Conservation (phyloP, 2,329 filamentous ascomycete species). For the Colletotrichum sp. region DNA sequence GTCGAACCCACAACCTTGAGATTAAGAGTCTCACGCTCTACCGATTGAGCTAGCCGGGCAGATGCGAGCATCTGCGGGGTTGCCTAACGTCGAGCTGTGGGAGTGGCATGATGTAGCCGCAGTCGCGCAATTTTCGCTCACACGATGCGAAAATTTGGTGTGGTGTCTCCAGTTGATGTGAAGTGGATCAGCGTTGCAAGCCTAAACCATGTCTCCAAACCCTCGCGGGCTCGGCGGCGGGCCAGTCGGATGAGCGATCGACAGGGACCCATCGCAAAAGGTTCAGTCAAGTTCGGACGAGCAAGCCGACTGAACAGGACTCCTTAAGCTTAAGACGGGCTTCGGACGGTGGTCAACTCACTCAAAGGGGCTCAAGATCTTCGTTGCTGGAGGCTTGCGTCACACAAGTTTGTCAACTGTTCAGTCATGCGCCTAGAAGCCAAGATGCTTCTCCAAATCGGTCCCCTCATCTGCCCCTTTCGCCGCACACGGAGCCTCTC, state of each 20-base stretch:
- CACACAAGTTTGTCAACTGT: neutral
- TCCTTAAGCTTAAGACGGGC: neutral
- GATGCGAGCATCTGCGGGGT: neutral
- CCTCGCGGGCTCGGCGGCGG: neutral
- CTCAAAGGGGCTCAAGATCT: neutral
- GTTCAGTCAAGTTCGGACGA: neutral
- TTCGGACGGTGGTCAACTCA: neutral
- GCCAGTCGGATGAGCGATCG: neutral
- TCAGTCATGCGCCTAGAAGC: neutral
- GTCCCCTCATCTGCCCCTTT: neutral
- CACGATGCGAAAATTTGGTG: neutral
- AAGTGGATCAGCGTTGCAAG: neutral
- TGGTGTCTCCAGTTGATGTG: neutral
- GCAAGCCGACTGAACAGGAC: neutral
- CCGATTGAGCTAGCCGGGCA: constrained; percentile 69
- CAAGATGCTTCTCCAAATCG: neutral
- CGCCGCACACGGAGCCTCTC: constrained; percentile 3
- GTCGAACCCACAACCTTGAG: constrained; percentile 22
- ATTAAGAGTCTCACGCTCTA: constrained; percentile 75
- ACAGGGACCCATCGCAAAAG: neutral
- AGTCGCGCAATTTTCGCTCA: neutral
- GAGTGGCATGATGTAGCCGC: neutral
- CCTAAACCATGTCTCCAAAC: neutral
- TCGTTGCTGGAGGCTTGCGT: neutral
- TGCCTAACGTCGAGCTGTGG: neutral